Conservation (phyloP, 306 rosid genomes). For the Prunus campanulata region DNA sequence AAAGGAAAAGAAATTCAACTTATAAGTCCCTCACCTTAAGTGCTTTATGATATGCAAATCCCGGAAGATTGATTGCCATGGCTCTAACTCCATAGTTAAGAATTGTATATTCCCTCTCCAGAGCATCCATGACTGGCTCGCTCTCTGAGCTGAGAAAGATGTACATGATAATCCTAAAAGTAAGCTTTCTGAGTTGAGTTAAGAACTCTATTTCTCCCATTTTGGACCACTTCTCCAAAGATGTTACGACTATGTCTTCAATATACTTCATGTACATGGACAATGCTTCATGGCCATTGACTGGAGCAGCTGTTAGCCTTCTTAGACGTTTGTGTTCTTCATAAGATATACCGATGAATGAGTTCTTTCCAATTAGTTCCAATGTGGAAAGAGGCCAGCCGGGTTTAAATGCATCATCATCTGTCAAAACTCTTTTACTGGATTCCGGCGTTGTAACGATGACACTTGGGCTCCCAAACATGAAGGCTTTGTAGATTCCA, state of each 20-base stretch:
- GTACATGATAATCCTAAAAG: constrained; percentile 77
- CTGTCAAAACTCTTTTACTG: constrained; percentile 66
- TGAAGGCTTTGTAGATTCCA: constrained; percentile 73
- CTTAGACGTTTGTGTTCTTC: constrained; percentile 89
- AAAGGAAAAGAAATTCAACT: background rate
- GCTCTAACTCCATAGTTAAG: constrained; percentile 87
- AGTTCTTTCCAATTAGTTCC: constrained; percentile 72
- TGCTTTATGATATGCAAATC: constrained; percentile 82
- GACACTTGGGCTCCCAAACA: constrained; percentile 83
- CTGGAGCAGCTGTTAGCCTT: constrained; percentile 71
- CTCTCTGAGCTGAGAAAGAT: constrained; percentile 81
- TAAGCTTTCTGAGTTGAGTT: constrained; percentile 60
- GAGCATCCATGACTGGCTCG: constrained; percentile 54
- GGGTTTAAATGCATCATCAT: constrained; percentile 59
- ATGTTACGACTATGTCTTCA: constrained; percentile 45
- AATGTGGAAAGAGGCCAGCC: constrained; percentile 86
- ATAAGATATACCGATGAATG: constrained; percentile 55
- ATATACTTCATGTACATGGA: constrained; percentile 60
- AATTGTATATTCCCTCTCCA: constrained; percentile 72
- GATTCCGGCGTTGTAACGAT: constrained; percentile 71
- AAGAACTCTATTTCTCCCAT: constrained; percentile 72
- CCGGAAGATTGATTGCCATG: constrained; percentile 81
- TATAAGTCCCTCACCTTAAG: constrained; percentile 45
- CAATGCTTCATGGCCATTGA: constrained; percentile 76
- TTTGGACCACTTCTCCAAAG: constrained; percentile 69